Conservation (phyloP, 768 basidiomycete genomes). For the Hericium erinaceus region DNA sequence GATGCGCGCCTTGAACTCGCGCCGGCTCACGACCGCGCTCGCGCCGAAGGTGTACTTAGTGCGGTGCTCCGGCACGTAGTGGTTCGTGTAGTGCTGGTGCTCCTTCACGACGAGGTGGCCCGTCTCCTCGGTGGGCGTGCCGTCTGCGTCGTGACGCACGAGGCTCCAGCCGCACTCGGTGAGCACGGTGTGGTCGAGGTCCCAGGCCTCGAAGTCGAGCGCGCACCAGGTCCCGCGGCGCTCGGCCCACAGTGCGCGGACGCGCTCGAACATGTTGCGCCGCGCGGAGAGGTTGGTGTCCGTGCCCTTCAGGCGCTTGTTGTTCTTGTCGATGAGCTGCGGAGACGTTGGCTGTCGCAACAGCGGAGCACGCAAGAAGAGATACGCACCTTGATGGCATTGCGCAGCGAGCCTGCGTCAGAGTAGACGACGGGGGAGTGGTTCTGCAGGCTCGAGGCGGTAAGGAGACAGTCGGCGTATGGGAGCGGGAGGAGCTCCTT, state of each 20-base stretch:
- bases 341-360: not conserved
- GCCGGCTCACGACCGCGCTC: conserved; percentile 44
- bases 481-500: conserved; percentile 60
- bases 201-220: conserved; percentile 82
- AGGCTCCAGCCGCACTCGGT: conserved; percentile 80
- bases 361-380: not conserved
- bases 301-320: conserved; percentile 63
- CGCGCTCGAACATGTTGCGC: conserved; percentile 58
- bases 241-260: conserved; percentile 52
- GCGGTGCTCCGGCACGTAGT: conserved; percentile 54
- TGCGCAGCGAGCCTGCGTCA: conserved; percentile 45
- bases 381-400: conserved; percentile 45
- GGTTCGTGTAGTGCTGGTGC: conserved; percentile 46
- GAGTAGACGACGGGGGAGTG: conserved; percentile 50
- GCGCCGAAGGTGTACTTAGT: conserved; percentile 62
- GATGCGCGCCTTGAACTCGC: conserved; percentile 44
- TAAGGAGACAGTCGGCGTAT: conserved; percentile 68
- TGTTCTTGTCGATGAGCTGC: conserved; percentile 71
- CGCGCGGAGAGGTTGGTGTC: conserved; percentile 45
- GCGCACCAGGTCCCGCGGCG: conserved; percentile 67
- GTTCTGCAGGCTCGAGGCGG: conserved; percentile 43
- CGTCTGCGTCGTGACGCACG: conserved; percentile 43
- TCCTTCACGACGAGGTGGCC: conserved; percentile 63
- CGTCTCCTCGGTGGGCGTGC: conserved; percentile 34
- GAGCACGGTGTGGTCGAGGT: conserved; percentile 58